Conservation (phyloP, 2,329 filamentous ascomycete genomes). For the Epichloe sibirici region DNA sequence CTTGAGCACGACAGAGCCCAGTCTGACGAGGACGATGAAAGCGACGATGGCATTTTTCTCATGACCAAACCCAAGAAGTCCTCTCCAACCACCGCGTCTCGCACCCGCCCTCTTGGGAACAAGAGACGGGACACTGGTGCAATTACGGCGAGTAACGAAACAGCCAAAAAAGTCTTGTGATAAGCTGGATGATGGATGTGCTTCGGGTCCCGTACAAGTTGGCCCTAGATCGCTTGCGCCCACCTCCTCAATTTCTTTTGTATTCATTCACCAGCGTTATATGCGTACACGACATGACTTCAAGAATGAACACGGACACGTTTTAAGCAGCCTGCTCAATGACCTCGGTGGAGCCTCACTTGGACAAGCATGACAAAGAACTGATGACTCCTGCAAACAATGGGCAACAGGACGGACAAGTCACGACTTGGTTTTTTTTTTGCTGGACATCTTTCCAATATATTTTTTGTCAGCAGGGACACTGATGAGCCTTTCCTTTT, state of each 20-base stretch:
- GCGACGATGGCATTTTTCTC: conserved; percentile 41
- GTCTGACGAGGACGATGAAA: conserved; percentile 29
- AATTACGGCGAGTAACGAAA: conserved; percentile 50
- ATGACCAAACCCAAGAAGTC: conserved; percentile 40
- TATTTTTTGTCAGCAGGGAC: neutral
- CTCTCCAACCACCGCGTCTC: conserved; percentile 8
- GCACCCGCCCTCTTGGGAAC: conserved; percentile 22
- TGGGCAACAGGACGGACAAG: neutral
- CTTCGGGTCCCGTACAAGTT: neutral
- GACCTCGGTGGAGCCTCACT: neutral
- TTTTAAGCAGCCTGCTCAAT: neutral
- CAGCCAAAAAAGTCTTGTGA: conserved; percentile 39
- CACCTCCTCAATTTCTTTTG: conserved; percentile 5
- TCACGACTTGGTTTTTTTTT: neutral
- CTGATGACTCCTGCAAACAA: neutral
- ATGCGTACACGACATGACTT: conserved; percentile 5
- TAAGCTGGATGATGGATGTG: neutral
- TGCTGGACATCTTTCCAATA: neutral
- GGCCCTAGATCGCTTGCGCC: neutral
- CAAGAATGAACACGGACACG: neutral
- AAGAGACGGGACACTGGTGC: conserved; percentile 47
- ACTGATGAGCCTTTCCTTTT: neutral
- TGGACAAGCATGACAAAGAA: neutral
- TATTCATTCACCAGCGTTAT: conserved; percentile 6
- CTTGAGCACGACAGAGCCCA: conserved; percentile 10